These are phyloP conservation scores for Beta corolliflora DNA, from an alignment of 179 eudicot species.

Conservation along the genomic window DNA sequence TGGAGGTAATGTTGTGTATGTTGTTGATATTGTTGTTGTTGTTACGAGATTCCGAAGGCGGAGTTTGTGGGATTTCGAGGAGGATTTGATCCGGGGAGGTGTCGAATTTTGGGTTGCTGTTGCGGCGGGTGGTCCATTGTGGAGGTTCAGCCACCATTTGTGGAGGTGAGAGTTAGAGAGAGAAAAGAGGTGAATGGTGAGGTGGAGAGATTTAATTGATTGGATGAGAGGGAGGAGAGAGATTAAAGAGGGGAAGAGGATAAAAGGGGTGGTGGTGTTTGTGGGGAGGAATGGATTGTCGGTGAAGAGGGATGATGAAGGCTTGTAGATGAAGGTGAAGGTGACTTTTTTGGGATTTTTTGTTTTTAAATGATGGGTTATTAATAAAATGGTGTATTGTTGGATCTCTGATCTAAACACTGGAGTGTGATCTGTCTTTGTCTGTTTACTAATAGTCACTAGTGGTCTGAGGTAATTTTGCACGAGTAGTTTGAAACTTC, in stretches of 20 bases:
- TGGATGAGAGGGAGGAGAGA: background rate
- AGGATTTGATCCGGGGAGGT: constrained; percentile 29
- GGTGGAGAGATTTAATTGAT: constrained; percentile 7
- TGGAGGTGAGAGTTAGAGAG: background rate
- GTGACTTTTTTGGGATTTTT: background rate
- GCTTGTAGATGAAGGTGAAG: constrained; percentile 13
- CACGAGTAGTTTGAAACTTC: too few species aligned
- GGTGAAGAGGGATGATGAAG: constrained; percentile 3
- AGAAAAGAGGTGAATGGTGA: too few species aligned
- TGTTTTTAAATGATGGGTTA: too few species aligned
- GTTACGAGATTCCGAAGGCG: constrained; percentile 45
- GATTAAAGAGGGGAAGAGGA: background rate
- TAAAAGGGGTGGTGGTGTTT: background rate
- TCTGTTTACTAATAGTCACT: background rate
- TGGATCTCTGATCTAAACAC: constrained; percentile 1
- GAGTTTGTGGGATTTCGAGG: constrained; percentile 47
- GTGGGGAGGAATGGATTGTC: background rate
- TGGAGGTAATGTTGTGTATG: background rate
- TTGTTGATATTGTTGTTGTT: background rate
- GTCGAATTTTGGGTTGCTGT: constrained; percentile 77
- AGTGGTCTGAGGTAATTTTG: background rate
- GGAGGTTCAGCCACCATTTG: constrained; percentile 48
- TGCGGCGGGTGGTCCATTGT: constrained; percentile 80
- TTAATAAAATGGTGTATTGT: background rate
- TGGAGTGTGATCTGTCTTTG: constrained; percentile 9